Evolutionary conservation across 257 asterid genomes (phyloP), one percentile per base, ranked within the genome.

Genomic region (Przewalskia tangutica): DNA sequence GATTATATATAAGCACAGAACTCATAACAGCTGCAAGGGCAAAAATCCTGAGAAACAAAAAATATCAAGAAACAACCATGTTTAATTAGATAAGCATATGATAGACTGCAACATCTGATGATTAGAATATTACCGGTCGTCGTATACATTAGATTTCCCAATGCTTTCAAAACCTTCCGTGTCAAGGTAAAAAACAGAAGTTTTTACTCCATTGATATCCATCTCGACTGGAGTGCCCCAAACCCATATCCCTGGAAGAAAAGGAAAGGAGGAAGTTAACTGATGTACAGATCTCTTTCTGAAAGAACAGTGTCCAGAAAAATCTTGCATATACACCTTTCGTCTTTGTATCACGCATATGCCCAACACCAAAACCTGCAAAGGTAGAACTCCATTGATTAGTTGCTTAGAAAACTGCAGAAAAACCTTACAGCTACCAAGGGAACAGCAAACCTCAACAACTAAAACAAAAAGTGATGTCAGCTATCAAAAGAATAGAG

Each of bases 331-430:
- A 46, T 55, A 50, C 40, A 93, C 99, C 99, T 93, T 96, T 96
- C 67, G 99, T 96, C 89, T 96, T 92, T 55, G 99, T 96, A 83
- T 96, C 99, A 66, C 99, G 99, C 98, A 96, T 85, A 83, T 96
- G 99, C 71, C 99, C 99, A 86, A 96, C 99, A 66, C 99, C 99
- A 89, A 96, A 96, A 86, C 99, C 99, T 96, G 89, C 85, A 87
- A 85, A 50, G 27, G 82, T 84, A 81, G 27, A 62, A 17, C 59
- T 64, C 59, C 34, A 50, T 23, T 8, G 18, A 10, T 81, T 50
- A 81, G 77, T 80, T 63, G 59, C 46, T 79, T 62, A 62, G 46
- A 46, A 54, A 67, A 51, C 71, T 62, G 77, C 77, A 48, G 42
- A 62, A 81, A 44, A 46, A 20, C 23, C 79, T 50, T 73, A 36